Percentiles rank a stretch among this genome's conserved stretches.
These are phyloP conservation scores for Scenedesmus sp. DNA, from an alignment of 163 green algal genomes.

Conservation along the genomic window DNA sequence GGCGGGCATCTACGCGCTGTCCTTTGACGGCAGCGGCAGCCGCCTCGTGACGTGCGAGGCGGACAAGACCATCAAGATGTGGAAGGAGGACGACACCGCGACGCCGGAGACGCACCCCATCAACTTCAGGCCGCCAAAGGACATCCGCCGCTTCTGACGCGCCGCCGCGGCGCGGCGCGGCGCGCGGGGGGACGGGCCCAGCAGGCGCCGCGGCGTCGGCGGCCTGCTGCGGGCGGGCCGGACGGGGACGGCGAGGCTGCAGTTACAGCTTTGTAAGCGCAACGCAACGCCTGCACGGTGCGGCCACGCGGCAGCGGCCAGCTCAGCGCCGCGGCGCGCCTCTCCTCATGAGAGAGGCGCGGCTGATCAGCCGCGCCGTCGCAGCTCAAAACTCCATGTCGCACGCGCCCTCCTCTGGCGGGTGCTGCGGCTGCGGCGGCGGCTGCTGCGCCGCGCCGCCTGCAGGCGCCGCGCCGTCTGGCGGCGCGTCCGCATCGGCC, in stretches of 20 bases:
- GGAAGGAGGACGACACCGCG: conserved; percentile 90
- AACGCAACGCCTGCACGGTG: not conserved
- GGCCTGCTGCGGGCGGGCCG: not conserved
- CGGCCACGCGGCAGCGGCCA: not conserved
- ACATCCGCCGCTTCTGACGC: conserved; percentile 76
- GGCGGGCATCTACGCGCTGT: conserved; percentile 73
- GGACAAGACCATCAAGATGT: conserved; percentile 99
- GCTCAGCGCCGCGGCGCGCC: not conserved
- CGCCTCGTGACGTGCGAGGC: conserved; percentile 92
- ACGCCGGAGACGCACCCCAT: conserved; percentile 93
- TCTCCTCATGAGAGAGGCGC: not conserved
- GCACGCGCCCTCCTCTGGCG: not conserved
- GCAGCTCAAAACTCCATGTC: not conserved
- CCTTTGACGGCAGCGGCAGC: conserved; percentile 77
- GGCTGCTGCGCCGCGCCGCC: too few relatives aligned
- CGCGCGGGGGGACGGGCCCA: not conserved
- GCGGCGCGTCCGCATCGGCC: too few relatives aligned
- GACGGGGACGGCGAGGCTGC: too few relatives aligned
- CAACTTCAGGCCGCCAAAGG: conserved; percentile 88
- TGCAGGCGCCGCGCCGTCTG: too few relatives aligned
- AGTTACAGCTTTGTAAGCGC: not conserved
- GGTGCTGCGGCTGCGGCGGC: conserved; percentile 4
- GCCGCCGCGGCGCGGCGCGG: not conserved
- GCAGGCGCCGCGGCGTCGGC: not conserved
- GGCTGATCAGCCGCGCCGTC: not conserved